These are phyloP conservation scores for Hymenoscyphus occultus DNA, from an alignment of 2,329 filamentous ascomycete genomes.

Conservation along the genomic window DNA sequence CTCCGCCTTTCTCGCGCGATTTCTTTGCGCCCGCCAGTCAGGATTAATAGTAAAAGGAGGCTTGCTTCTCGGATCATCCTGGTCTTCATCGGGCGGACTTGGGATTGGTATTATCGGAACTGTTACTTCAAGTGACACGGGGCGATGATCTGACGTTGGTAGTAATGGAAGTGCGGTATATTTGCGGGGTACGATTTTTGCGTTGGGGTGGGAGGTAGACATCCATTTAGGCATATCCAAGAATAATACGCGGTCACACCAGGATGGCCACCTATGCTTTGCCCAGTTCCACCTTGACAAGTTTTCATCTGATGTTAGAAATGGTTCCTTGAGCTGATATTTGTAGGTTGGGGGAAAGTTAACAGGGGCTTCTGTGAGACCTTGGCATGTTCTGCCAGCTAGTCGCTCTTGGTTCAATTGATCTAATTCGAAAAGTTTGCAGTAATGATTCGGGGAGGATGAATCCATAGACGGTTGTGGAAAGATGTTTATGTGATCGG, in stretches of 20 bases:
- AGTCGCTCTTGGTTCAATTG: slow-evolving; percentile 73
- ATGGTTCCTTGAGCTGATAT: slow-evolving; percentile 54
- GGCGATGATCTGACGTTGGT: slow-evolving; percentile 81
- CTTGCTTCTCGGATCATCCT: slow-evolving; percentile 39
- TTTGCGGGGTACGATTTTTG: slow-evolving; percentile 52
- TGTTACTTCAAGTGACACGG: slow-evolving; percentile 69
- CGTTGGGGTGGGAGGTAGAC: slow-evolving; percentile 35
- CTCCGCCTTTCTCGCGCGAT: slow-evolving; percentile 55
- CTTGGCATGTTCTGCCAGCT: slow-evolving; percentile 71
- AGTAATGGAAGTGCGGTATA: slow-evolving; percentile 79
- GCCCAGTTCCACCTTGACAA: slow-evolving; percentile 68
- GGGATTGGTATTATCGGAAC: slow-evolving; percentile 55
- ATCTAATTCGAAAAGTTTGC: slow-evolving; percentile 67
- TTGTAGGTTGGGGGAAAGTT: slow-evolving; percentile 93
- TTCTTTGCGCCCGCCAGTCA: slow-evolving; percentile 52
- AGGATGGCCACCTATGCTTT: slow-evolving; percentile 79
- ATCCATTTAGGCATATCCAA: slow-evolving; percentile 59
- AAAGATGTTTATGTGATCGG: slow-evolving; percentile 54
- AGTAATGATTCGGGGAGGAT: slow-evolving; percentile 59
- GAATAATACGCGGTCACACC: slow-evolving; percentile 90
- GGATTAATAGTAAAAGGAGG: slow-evolving; percentile 57
- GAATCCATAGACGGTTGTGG: slow-evolving; percentile 54
- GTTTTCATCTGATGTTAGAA: slow-evolving; percentile 39
- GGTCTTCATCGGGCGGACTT: slow-evolving; percentile 35
- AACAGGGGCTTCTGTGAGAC: slow-evolving; percentile 70